These are phyloP conservation scores for Nigrospora oryzae DNA, from an alignment of 2,329 filamentous ascomycete species.

Conservation along the genomic window DNA sequence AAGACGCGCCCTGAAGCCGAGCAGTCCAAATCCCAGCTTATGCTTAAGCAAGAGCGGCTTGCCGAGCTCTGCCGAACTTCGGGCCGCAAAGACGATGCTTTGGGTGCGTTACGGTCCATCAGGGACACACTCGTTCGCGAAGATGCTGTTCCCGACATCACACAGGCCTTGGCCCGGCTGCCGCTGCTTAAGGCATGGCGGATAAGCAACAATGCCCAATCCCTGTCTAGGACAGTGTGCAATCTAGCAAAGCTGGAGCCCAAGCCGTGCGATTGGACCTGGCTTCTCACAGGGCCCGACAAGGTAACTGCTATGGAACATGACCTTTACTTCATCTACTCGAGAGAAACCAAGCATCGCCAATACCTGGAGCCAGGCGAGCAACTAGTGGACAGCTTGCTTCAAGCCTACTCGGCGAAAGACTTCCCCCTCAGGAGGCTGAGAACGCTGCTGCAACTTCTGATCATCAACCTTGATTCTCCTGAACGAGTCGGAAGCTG, in stretches of 20 bases:
- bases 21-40: slow-evolving; percentile 49
- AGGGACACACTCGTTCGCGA: slow-evolving; percentile 52
- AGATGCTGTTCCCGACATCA: slow-evolving; percentile 47
- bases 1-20: slow-evolving; percentile 44
- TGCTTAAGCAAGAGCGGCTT: slow-evolving; percentile 58
- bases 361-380: slow-evolving; percentile 32
- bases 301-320: slow-evolving; percentile 53
- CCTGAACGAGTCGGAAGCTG: slow-evolving; percentile 29
- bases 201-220: slow-evolving; percentile 36
- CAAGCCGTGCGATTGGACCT: slow-evolving; percentile 48
- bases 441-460: slow-evolving; percentile 40
- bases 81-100: slow-evolving; percentile 47
- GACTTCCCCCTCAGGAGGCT: slow-evolving; percentile 44
- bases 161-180: slow-evolving; percentile 34
- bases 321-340: slow-evolving; percentile 41
- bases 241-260: slow-evolving; percentile 51
- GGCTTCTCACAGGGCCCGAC: slow-evolving; percentile 40
- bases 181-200: slow-evolving; percentile 47
- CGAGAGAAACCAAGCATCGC: slow-evolving; percentile 20
- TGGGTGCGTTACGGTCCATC: slow-evolving; percentile 50
- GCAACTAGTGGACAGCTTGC: slow-evolving; percentile 34
- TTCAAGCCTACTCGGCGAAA: slow-evolving; percentile 40
- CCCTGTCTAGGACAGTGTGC: slow-evolving; percentile 50
- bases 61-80: slow-evolving; percentile 49
- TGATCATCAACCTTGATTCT: slow-evolving; percentile 39